A percentile compares a stretch with the other conserved stretches of the same genome.
phyloP scores from a whole-genome alignment of 345 rosid genomes.

The Euclidium syriacum region DNA sequence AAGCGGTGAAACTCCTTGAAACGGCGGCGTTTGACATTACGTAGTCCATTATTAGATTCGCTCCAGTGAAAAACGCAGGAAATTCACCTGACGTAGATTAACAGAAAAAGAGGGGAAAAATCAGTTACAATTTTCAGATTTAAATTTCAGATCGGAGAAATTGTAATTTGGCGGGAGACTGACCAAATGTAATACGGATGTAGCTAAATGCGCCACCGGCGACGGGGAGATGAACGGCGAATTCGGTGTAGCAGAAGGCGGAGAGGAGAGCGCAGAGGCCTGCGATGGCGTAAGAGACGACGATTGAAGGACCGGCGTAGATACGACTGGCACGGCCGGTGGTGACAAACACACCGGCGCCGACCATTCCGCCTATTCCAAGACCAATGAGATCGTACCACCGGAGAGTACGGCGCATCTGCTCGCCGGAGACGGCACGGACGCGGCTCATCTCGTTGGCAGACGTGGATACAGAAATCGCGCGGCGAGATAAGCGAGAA shows the following conservation, averaged over 20 bases:
- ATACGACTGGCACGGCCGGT: slow-evolving; percentile 60
- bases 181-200: slow-evolving; percentile 85
- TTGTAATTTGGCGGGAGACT: slow-evolving; percentile 14
- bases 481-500: slow-evolving; percentile 63
- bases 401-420: slow-evolving; percentile 67
- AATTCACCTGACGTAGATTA: slow-evolving; percentile 52
- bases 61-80: slow-evolving; percentile 85
- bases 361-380: slow-evolving; percentile 97
- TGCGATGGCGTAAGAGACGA: slow-evolving; percentile 91
- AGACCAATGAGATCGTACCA: slow-evolving; percentile 84
- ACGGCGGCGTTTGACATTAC: slow-evolving; percentile 95
- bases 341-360: slow-evolving; percentile 89
- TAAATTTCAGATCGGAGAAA: background rate
- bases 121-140: background rate
- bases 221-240: slow-evolving; percentile 95
- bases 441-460: slow-evolving; percentile 63
- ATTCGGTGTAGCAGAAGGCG: slow-evolving; percentile 95
- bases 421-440: slow-evolving; percentile 52
- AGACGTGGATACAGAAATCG: slow-evolving; percentile 60
- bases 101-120: background rate
- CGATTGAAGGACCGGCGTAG: slow-evolving; percentile 72
- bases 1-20: slow-evolving; percentile 70
- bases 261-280: slow-evolving; percentile 94
- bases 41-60: slow-evolving; percentile 81
- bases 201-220: slow-evolving; percentile 98